Base-by-base conservation (phyloP, 2,329 filamentous ascomycete species). In the Alternaria hordeiaustralica region DNA sequence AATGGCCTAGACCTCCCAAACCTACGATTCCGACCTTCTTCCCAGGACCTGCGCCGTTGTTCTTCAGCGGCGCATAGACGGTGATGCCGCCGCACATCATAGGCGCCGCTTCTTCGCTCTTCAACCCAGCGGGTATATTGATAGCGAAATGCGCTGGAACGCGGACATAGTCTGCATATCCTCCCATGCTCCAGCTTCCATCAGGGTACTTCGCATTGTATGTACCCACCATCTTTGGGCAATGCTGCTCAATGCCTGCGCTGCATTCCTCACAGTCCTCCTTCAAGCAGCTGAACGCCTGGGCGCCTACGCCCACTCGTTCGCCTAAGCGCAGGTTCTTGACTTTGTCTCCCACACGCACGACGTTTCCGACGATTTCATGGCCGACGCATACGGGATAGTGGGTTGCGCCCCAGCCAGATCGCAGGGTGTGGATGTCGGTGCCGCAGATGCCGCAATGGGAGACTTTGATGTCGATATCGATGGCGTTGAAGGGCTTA, bases 51-150 rank as follows among this genome's bases (percentile, higher is more conserved):
- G 88, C 85, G 2, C 87, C 88, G 36, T 91, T 88, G 26, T 89
- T 85, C 54, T 86, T 85, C 15, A 96, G 80, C 0, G 92, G 92
- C 5, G 87, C 86, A 75, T 87, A 96, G 0, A 90, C 86, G 0
- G 92, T 96, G 56, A 95, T 85, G 2, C 93, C 92, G 2, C 89
- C 92, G 74, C 92, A 95, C 26, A 95, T 84, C 83, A 96, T 88
- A 1, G 92, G 92, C 2, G 91, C 87, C 2, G 86, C 87, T 61
- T 85, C 82, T 10, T 82, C 83, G 28, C 81, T 84, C 2, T 79
- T 71, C 26, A 89, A 65, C 0, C 64, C 74, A 13, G 85, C 82
- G 0, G 87, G 87, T 61, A 89, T 88, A 72, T 81, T 84, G 71
- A 88, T 80, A 0, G 84, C 85, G 67, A 92, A 94, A 69, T 87